Percentiles rank a stretch among this genome's conserved stretches.
phyloP scores from a whole-genome alignment of 2,329 filamentous ascomycete species.

The Dendrostoma leiphaemia region DNA sequence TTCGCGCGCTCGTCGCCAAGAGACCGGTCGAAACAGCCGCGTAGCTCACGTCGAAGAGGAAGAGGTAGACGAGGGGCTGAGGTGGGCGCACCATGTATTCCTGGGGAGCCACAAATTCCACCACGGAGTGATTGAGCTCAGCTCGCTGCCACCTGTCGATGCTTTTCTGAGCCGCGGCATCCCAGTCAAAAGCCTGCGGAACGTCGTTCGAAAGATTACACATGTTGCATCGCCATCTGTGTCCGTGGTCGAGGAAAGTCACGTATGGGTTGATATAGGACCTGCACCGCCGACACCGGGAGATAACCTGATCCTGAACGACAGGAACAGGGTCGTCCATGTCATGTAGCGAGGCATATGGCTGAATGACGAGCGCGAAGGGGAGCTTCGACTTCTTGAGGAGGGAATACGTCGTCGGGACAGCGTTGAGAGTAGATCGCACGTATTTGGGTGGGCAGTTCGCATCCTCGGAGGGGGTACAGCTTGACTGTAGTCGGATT shows the following conservation, averaged over 20 bases:
- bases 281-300: conserved; percentile 89
- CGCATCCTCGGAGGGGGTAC: conserved; percentile 84
- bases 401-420: conserved; percentile 87
- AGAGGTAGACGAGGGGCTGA: conserved; percentile 91
- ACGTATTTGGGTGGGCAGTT: conserved; percentile 95
- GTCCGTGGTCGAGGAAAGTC: conserved; percentile 92
- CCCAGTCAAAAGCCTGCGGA: conserved; percentile 99
- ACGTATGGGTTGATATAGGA: conserved; percentile 99
- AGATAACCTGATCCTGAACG: conserved; percentile 95
- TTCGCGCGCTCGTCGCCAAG: conserved; percentile 86
- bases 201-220: conserved; percentile 98
- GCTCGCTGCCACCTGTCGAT: conserved; percentile 89
- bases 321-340: conserved; percentile 87
- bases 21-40: conserved; percentile 86
- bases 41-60: conserved; percentile 93
- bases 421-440: conserved; percentile 89
- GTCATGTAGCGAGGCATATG: conserved; percentile 90
- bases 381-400: conserved; percentile 97
- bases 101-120: conserved; percentile 96
- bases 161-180: conserved; percentile 84
- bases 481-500: conserved; percentile 62
- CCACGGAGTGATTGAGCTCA: conserved; percentile 93
- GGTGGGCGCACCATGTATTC: conserved; percentile 99
- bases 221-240: conserved; percentile 99
- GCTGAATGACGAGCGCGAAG: conserved; percentile 93